Percentiles rank a stretch among this genome's conserved stretches.
Conservation (phyloP, 192 early-diverging fungal species). For the Linnemannia exigua region DNA sequence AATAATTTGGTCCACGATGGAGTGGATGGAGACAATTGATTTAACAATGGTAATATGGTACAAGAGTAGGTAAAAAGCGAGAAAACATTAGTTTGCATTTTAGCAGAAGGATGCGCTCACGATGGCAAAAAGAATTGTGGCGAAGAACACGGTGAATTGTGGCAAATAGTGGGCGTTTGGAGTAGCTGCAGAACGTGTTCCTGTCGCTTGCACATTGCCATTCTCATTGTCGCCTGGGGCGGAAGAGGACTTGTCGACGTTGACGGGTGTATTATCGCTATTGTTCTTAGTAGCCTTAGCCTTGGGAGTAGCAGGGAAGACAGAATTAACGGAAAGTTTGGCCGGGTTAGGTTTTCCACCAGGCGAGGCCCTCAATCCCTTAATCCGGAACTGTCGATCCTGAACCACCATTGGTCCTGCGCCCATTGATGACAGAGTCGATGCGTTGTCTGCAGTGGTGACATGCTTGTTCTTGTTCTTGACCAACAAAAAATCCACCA, state of each 20-base stretch:
- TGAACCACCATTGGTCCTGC: slow-evolving; percentile 11
- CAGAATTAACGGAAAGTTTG: slow-evolving; percentile 12
- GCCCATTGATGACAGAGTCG: neutral
- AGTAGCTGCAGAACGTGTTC: neutral
- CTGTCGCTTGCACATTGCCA: neutral
- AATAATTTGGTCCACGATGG: neutral
- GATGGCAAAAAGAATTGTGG: neutral
- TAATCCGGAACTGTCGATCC: slow-evolving; percentile 47
- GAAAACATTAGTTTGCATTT: neutral
- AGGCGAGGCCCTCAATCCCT: slow-evolving; percentile 14
- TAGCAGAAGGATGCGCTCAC: slow-evolving; percentile 17
- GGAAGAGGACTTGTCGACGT: neutral
- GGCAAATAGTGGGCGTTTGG: neutral
- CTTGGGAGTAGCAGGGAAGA: neutral
- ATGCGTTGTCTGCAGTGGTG: neutral
- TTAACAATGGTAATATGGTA: neutral
- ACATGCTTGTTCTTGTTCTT: neutral
- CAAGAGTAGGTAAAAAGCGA: neutral
- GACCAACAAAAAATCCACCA: slow-evolving; percentile 7
- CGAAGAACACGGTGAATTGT: neutral
- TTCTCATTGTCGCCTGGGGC: neutral
- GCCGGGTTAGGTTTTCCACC: slow-evolving; percentile 47
- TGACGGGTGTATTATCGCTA: neutral
- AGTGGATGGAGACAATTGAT: neutral
- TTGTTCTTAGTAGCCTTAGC: neutral